phyloP scores from a whole-genome alignment of 176 grass and related monocot genomes.

The Microstegium vimineum region DNA sequence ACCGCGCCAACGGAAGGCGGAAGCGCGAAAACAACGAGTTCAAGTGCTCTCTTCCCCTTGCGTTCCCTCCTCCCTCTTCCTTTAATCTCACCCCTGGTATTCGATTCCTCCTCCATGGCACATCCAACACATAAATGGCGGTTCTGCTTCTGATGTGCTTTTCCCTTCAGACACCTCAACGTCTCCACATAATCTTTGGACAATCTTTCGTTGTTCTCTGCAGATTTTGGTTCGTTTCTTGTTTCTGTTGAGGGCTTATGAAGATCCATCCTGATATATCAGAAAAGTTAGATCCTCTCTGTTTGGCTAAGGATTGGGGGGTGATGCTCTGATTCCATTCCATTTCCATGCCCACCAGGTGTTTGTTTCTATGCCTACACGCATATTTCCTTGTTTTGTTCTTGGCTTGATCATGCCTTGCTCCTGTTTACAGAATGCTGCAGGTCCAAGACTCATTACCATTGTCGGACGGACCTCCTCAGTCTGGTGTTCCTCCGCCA shows the following conservation, averaged over 20 bases:
- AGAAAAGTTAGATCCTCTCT: neutral
- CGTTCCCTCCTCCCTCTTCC: neutral
- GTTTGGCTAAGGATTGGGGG: neutral
- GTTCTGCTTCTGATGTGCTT: neutral
- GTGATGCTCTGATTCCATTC: neutral
- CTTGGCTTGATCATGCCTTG: neutral
- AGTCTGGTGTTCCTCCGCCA: neutral
- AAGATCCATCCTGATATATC: neutral
- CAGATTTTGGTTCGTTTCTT: neutral
- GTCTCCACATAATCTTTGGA: neutral
- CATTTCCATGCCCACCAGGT: neutral
- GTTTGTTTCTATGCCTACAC: neutral
- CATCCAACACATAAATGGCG: neutral
- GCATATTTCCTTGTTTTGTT: neutral
- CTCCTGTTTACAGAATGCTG: neutral
- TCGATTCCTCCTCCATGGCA: neutral
- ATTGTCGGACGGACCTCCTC: neutral
- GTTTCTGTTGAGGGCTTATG: neutral
- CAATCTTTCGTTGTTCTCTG: neutral
- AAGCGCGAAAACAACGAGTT: neutral
- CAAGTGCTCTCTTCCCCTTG: neutral
- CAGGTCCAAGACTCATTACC: neutral
- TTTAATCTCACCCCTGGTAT: neutral
- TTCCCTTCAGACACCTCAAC: neutral
- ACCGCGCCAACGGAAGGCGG: no score